Conservation (phyloP, 163 green algal genomes). For the Chlamydomonas reinhardtii region DNA sequence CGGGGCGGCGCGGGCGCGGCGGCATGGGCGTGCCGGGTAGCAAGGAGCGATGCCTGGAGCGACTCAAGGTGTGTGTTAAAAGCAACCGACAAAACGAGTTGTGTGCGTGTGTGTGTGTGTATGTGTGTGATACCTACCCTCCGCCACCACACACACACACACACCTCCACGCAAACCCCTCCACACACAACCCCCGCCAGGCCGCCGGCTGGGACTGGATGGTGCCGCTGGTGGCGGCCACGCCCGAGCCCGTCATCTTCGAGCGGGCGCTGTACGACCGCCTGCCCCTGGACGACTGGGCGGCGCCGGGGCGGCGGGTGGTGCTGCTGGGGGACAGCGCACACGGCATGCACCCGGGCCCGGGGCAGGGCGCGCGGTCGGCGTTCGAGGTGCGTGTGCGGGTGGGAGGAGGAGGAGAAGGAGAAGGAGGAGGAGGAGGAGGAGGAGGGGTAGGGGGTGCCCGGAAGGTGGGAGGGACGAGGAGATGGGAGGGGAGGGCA, state of each 20-base stretch:
- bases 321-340: conserved; percentile 61
- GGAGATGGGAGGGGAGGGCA: too few relatives aligned
- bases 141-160: too few relatives aligned
- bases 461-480: too few relatives aligned
- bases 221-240: conserved; percentile 44
- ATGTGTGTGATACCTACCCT: too few relatives aligned
- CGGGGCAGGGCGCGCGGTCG: conserved; percentile 56
- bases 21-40: conserved; percentile 57
- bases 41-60: conserved; percentile 57
- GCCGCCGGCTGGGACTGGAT: conserved; percentile 4
- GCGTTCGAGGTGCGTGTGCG: conserved; percentile 56
- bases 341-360: conserved; percentile 59
- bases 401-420: neutral
- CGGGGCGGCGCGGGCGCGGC: conserved; percentile 2
- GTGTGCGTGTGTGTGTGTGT: too few relatives aligned
- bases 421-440: too few relatives aligned
- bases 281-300: conserved; percentile 43
- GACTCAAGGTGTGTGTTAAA: conserved; percentile 37
- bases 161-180: too few relatives aligned
- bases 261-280: conserved; percentile 65
- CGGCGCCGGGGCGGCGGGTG: conserved; percentile 22
- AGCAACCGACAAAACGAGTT: too few relatives aligned
- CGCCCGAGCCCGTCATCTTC: conserved; percentile 57
- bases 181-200: neutral
- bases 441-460: too few relatives aligned